A percentile compares a stretch with the other conserved stretches of the same genome.
Evolutionary conservation across 768 basidiomycete genomes (phyloP).

Genomic region (Mycena polygramma): DNA sequence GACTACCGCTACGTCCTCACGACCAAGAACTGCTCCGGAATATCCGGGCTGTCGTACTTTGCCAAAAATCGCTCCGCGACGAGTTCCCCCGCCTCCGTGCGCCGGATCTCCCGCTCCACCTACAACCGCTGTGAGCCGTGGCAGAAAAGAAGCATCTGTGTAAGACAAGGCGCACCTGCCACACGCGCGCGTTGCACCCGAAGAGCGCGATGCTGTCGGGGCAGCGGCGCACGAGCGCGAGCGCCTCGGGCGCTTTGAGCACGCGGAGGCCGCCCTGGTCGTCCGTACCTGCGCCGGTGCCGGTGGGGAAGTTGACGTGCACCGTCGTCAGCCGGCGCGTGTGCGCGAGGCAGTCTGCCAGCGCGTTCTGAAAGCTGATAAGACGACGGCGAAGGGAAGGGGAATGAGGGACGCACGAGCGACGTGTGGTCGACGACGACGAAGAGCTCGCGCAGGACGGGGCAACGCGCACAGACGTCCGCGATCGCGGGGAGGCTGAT

Average conservation of each 20-base stretch:
- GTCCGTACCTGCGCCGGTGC: neutral
- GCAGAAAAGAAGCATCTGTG: no score
- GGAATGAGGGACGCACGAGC: constrained; percentile 55
- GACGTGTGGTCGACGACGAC: constrained; percentile 63
- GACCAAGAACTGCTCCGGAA: constrained; percentile 82
- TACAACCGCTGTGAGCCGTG: no score
- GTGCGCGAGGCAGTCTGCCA: constrained; percentile 57
- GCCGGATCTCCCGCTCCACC: constrained; percentile 59
- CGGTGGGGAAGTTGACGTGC: constrained; percentile 68
- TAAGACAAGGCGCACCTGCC: no score
- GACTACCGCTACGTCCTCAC: constrained; percentile 58
- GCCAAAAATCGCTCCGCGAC: constrained; percentile 54
- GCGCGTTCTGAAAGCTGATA: constrained; percentile 5
- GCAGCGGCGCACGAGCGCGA: constrained; percentile 64
- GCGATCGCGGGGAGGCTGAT: constrained; percentile 64
- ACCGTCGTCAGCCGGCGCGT: constrained; percentile 65
- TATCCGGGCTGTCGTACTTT: constrained; percentile 72
- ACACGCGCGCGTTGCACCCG: constrained; percentile 77
- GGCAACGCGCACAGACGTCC: constrained; percentile 68
- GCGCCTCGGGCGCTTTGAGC: constrained; percentile 51
- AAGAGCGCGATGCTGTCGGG: constrained; percentile 67
- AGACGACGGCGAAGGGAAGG: neutral
- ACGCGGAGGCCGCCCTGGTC: constrained; percentile 33
- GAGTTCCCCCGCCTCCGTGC: constrained; percentile 54
- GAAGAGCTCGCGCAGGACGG: constrained; percentile 72